Evolutionary conservation across 2,329 filamentous ascomycete species (phyloP).

Genomic region (Pestalotiopsis fici): DNA sequence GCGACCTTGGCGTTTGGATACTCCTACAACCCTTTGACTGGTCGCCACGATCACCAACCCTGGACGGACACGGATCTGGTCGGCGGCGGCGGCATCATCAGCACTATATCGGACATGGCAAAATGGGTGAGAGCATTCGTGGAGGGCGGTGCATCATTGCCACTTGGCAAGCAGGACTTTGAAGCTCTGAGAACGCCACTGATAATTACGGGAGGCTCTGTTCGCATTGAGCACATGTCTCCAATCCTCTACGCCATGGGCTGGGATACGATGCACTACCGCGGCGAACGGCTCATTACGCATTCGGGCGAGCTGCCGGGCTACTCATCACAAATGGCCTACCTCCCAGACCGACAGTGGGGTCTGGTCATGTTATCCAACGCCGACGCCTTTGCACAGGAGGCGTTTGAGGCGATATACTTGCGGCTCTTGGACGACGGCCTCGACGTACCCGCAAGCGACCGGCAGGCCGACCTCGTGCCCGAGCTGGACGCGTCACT

Average conservation of each 20-base stretch:
- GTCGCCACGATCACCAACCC: background rate
- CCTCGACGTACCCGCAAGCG: background rate
- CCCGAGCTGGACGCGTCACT: too few species aligned
- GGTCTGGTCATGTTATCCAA: background rate
- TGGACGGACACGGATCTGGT: constrained; percentile 5
- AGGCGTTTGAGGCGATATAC: background rate
- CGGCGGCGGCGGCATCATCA: constrained; percentile 4
- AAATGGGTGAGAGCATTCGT: background rate
- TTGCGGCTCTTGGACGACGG: background rate
- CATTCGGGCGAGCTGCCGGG: background rate
- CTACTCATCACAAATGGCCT: background rate
- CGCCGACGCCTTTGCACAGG: background rate
- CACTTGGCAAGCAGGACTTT: background rate
- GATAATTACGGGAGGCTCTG: background rate
- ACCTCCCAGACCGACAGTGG: background rate
- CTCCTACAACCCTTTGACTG: background rate
- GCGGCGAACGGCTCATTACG: background rate
- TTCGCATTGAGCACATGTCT: background rate
- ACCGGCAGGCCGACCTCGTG: background rate
- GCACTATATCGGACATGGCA: background rate
- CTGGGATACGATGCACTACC: background rate
- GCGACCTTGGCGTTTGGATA: background rate
- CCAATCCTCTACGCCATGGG: constrained; percentile 3
- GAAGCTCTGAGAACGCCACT: background rate
- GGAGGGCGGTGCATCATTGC: background rate